Base-by-base conservation (phyloP, 371 early-diverging fungal genomes). In the Apophysomyces elegans region DNA sequence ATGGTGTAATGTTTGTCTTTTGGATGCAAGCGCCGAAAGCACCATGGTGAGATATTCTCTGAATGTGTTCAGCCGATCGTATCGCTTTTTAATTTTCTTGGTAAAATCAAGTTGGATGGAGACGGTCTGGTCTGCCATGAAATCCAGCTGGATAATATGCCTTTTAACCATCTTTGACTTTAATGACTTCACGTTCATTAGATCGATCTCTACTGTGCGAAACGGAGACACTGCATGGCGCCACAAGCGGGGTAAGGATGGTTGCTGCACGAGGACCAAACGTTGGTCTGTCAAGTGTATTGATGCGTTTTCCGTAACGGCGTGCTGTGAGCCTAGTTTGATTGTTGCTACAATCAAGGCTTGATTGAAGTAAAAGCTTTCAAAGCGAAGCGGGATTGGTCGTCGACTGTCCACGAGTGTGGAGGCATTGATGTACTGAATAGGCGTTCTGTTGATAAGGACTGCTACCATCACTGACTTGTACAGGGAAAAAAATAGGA, bases 281-380 rank as follows among this genome's bases (percentile, higher is more conserved):
- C 68, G 59, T 44, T 56, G 36, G 18, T 63, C 62, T 6, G 68
- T 68, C 32, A 68, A 12, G 54, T 59, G 56, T 9, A 68, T 62
- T 18, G 63, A 68, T 2, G 63, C 63, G 7, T 26, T 41, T 43
- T 58, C 47, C 50, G 47, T 50, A 14, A 59, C 39, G 39, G 13
- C 59, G 44, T 50, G 41, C 35, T 14, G 32, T 36, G 63, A 36
- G 46, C 32, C 26, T 8, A 26, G n/a, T 46, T 32, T 68, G 47
- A 68, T 41, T 11, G 38, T 12, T 7, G 59, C 59, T 32, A n/a
- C 18, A 7, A 59, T 44, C 14, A 32, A 32, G 36, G 41, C 68
- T 46, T 63, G 59, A 43, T 60, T 63, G 36, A 68, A 68, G 54
- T 63, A 68, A 35, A 59, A 68, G 32, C 68, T 63, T 63, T 68